phyloP scores from a whole-genome alignment of 2,329 filamentous ascomycete genomes.

The Tolypocladium pustulatum region DNA sequence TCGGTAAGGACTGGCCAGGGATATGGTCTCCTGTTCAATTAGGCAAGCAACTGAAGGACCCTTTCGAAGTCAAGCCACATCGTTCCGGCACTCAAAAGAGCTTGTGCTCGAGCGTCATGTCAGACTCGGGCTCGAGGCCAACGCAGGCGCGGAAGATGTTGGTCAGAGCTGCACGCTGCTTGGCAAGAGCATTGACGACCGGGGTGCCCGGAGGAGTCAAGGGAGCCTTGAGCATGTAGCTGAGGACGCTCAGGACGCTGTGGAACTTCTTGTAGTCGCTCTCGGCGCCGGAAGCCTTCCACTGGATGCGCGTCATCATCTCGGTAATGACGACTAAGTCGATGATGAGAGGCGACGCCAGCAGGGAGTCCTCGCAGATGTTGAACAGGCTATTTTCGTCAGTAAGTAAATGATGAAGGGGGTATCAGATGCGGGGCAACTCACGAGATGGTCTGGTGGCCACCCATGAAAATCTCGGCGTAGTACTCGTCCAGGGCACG shows the following conservation, averaged over 20 bases:
- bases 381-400: slow-evolving; percentile 67
- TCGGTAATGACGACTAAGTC: slow-evolving; percentile 87
- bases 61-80: not conserved
- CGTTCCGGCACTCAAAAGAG: slow-evolving; percentile 50
- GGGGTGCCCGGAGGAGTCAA: slow-evolving; percentile 89
- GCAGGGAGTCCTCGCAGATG: slow-evolving; percentile 94
- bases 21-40: slow-evolving; percentile 1
- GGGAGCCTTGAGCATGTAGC: slow-evolving; percentile 98
- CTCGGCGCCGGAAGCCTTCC: slow-evolving; percentile 54
- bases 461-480: slow-evolving; percentile 97
- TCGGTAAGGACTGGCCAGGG: slow-evolving; percentile 8
- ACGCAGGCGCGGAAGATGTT: slow-evolving; percentile 99
- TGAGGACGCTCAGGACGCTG: slow-evolving; percentile 90
- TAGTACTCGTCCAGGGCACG: slow-evolving; percentile 98
- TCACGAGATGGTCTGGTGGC: slow-evolving; percentile 89
- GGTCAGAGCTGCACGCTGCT: slow-evolving; percentile 87
- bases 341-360: slow-evolving; percentile 94
- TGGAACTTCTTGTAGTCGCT: slow-evolving; percentile 87
- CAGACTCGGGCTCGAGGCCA: slow-evolving; percentile 90
- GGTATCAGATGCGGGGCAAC: slow-evolving; percentile 13
- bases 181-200: slow-evolving; percentile 88
- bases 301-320: slow-evolving; percentile 97
- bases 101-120: slow-evolving; percentile 99
- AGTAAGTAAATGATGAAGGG: not conserved
- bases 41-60: not conserved